Evolutionary conservation across 768 basidiomycete species (phyloP).

Genomic region (Podaxis sp.): DNA sequence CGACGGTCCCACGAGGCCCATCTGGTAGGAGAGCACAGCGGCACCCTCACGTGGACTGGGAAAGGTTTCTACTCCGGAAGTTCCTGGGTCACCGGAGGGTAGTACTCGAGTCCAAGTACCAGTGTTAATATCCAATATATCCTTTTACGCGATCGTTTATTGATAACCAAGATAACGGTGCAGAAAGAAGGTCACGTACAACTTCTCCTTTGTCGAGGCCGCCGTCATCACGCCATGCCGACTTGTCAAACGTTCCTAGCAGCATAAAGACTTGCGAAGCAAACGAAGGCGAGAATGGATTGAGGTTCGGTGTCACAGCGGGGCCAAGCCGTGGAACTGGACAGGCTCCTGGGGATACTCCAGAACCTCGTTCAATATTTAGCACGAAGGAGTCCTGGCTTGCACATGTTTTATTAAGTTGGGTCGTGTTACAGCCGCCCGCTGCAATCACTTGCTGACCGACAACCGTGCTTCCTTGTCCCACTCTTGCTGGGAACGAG

Average conservation of each 20-base stretch:
- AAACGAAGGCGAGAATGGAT: slow-evolving; percentile 53
- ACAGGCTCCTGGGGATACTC: slow-evolving; percentile 46
- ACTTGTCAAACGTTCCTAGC: slow-evolving; percentile 63
- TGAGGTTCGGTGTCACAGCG: slow-evolving; percentile 59
- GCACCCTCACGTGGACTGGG: slow-evolving; percentile 75
- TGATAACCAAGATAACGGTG: neutral
- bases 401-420: slow-evolving; percentile 51
- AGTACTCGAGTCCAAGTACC: slow-evolving; percentile 71
- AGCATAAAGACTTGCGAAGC: slow-evolving; percentile 64
- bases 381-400: slow-evolving; percentile 57
- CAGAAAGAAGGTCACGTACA: slow-evolving; percentile 35
- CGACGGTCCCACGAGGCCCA: slow-evolving; percentile 55
- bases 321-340: slow-evolving; percentile 66
- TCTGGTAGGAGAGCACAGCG: slow-evolving; percentile 52
- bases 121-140: slow-evolving; percentile 56
- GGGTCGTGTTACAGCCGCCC: slow-evolving; percentile 58
- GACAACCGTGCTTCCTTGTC: slow-evolving; percentile 61
- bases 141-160: slow-evolving; percentile 33
- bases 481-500: slow-evolving; percentile 37
- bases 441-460: slow-evolving; percentile 48
- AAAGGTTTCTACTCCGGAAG: slow-evolving; percentile 44
- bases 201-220: slow-evolving; percentile 71
- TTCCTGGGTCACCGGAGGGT: slow-evolving; percentile 73
- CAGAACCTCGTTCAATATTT: slow-evolving; percentile 34
- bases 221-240: slow-evolving; percentile 64